Evolutionary conservation across 192 early-diverging fungal species (phyloP).

Genomic region (Radiomyces spectabilis): DNA sequence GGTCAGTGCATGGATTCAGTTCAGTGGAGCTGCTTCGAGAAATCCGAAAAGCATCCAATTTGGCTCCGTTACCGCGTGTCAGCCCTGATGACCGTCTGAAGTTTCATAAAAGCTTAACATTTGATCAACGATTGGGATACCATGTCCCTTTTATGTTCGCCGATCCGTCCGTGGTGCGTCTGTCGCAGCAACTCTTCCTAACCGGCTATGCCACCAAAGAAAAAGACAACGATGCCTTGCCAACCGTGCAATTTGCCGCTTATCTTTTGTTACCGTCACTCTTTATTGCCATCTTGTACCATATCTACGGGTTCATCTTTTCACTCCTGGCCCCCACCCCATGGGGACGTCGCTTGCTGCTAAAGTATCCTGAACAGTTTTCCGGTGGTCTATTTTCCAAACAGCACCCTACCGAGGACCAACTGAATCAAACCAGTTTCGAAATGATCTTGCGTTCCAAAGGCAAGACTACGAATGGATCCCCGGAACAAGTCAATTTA

Average conservation of each 20-base stretch:
- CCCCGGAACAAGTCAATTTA: constrained; percentile 41
- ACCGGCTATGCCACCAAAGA: constrained; percentile 29
- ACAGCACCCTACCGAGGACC: constrained; percentile 43
- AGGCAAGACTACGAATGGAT: constrained; percentile 43
- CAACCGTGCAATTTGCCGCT: constrained; percentile 51
- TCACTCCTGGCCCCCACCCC: constrained; percentile 35
- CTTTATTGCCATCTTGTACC: constrained; percentile 9
- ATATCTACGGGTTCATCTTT: constrained; percentile 28
- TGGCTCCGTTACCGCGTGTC: constrained; percentile 32
- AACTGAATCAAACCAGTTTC: constrained; percentile 49
- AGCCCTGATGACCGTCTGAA: constrained; percentile 43
- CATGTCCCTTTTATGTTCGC: constrained; percentile 46
- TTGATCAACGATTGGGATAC: constrained; percentile 43
- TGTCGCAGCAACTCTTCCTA: constrained; percentile 46
- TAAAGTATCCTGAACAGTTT: constrained; percentile 51
- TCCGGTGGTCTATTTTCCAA: constrained; percentile 50
- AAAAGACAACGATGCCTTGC: constrained; percentile 31
- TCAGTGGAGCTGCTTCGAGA: constrained; percentile 33
- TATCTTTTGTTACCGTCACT: constrained; percentile 48
- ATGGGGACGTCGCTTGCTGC: constrained; percentile 45
- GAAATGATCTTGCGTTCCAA: constrained; percentile 41
- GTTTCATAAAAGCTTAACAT: constrained; percentile 33
- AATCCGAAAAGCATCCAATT: constrained; percentile 33
- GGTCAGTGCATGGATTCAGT: constrained; percentile 37
- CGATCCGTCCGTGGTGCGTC: constrained; percentile 39